Conservation (phyloP, 345 rosid genomes). For the Salix viminalis region DNA sequence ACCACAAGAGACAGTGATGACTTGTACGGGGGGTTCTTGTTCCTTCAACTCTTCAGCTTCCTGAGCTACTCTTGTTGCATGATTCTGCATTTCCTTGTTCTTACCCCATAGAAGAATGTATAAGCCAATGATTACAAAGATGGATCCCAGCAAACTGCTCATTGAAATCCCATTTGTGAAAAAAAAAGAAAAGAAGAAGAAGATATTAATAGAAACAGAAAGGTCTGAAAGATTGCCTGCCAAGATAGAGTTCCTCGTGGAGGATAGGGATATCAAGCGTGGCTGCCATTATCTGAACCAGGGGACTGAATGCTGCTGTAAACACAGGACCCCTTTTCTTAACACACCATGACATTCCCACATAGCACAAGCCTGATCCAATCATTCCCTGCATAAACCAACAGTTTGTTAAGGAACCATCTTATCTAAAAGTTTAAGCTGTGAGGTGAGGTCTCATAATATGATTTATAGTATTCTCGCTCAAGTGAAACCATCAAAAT, state of each 20-base stretch:
- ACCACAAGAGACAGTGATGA: slow-evolving; percentile 23
- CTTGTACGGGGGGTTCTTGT: slow-evolving; percentile 32
- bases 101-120: slow-evolving; percentile 81
- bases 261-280: slow-evolving; percentile 56
- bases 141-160: slow-evolving; percentile 65
- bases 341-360: slow-evolving; percentile 88
- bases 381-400: slow-evolving; percentile 52
- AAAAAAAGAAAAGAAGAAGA: not conserved
- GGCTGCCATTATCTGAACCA: slow-evolving; percentile 64
- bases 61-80: slow-evolving; percentile 35
- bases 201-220: not conserved
- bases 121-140: slow-evolving; percentile 55
- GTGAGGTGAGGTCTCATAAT: too few species aligned
- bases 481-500: too few species aligned
- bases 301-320: slow-evolving; percentile 72
- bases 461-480: too few species aligned
- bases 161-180: not conserved
- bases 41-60: slow-evolving; percentile 26
- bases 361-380: slow-evolving; percentile 74
- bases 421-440: too few species aligned
- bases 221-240: slow-evolving; percentile 44
- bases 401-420: not conserved
- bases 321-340: slow-evolving; percentile 71
- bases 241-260: slow-evolving; percentile 60
- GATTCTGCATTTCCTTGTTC: slow-evolving; percentile 45